A percentile compares a stretch with the other conserved stretches of the same genome.
Conservation (phyloP, 192 early-diverging fungal genomes). For the Diversispora epigaea region DNA sequence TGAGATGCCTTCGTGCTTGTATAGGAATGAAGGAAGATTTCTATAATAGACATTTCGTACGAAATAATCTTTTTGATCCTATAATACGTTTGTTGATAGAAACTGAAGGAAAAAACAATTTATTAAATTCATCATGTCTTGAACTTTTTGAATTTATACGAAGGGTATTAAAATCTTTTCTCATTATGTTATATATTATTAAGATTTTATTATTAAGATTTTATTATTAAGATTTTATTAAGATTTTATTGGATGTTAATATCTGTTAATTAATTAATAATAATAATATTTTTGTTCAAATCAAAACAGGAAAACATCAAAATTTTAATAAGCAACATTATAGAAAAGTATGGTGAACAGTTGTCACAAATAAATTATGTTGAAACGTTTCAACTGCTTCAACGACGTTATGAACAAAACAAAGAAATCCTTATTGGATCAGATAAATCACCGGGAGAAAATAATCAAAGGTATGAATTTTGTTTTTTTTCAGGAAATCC, state of each 20-base stretch:
- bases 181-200: background rate
- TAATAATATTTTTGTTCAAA: background rate
- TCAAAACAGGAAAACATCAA: constrained; percentile 60
- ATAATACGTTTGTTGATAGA: constrained; percentile 62
- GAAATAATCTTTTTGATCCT: constrained; percentile 65
- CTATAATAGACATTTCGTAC: constrained; percentile 71
- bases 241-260: background rate
- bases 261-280: background rate
- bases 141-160: constrained; percentile 86
- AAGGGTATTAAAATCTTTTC: constrained; percentile 23
- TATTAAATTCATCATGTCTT: constrained; percentile 86
- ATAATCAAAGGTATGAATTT: background rate
- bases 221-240: background rate
- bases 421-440: constrained; percentile 11
- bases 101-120: constrained; percentile 71
- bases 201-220: background rate
- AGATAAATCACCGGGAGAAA: background rate
- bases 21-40: constrained; percentile 81
- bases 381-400: constrained; percentile 58
- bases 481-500: background rate
- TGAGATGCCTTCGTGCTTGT: constrained; percentile 77
- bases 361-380: constrained; percentile 67
- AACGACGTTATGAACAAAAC: constrained; percentile 17
- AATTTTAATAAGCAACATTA: constrained; percentile 69
- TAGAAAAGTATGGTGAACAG: constrained; percentile 55